phyloP scores from a whole-genome alignment of 805 yeast genomes.

The Groenewaldozyma salmanticensis region DNA sequence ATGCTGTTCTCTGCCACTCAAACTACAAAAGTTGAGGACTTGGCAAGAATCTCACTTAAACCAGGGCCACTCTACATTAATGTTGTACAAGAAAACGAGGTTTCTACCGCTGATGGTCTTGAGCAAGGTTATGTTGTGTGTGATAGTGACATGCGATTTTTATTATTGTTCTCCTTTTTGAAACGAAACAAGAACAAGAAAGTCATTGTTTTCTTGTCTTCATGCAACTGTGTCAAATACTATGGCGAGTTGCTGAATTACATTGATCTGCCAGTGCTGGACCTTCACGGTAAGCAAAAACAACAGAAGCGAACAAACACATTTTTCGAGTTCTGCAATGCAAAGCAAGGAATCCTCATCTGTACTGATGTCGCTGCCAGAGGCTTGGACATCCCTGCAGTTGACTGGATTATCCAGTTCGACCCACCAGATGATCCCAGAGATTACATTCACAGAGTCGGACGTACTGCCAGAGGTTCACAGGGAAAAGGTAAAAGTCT shows the following conservation, averaged over 20 bases:
- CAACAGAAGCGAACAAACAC: constrained; percentile 98
- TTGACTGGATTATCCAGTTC: constrained; percentile 97
- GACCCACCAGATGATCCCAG: constrained; percentile 99
- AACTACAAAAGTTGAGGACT: constrained; percentile 96
- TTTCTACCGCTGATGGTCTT: constrained; percentile 90
- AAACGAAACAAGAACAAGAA: constrained; percentile 82
- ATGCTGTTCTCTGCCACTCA: constrained; percentile 99
- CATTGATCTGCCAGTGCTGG: constrained; percentile 93
- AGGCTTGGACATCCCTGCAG: constrained; percentile 97
- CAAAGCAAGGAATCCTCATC: constrained; percentile 82
- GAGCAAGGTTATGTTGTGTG: constrained; percentile 99
- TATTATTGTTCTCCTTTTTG: constrained; percentile 82
- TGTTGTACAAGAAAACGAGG: constrained; percentile 74
- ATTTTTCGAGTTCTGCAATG: constrained; percentile 95
- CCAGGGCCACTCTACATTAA: constrained; percentile 91
- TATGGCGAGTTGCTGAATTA: constrained; percentile 91
- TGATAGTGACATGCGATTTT: constrained; percentile 89
- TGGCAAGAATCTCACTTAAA: constrained; percentile 91
- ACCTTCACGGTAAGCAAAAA: constrained; percentile 95
- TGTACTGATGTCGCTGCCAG: constrained; percentile 99
- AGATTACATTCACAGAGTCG: constrained; percentile 97
- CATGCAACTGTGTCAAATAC: constrained; percentile 95
- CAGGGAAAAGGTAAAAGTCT: constrained; percentile 85
- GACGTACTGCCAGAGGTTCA: constrained; percentile 91
- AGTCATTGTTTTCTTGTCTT: constrained; percentile 88